Base-by-base conservation (phyloP, 2,329 filamentous ascomycete species). In the Clonostachys chloroleuca region DNA sequence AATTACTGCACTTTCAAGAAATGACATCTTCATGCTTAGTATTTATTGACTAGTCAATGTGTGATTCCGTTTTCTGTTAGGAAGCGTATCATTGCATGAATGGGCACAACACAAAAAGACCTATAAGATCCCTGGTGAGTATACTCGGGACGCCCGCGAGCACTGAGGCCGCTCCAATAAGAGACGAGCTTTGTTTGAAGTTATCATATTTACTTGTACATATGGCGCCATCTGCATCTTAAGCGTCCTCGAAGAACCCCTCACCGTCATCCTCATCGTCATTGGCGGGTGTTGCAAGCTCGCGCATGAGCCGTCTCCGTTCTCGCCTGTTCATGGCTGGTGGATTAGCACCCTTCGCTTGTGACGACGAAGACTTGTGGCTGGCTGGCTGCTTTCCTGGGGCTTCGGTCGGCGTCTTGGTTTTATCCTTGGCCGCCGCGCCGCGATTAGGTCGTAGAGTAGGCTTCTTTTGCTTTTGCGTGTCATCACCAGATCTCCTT, bases 221-320 rank as follows among this genome's bases (percentile, higher is more conserved):
- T 30, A 30, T 30, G 24, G 10, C 12, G 42, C n/a, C 13, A 30
- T 18, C 13, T 34, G 16, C 16, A 34, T 10, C 8, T 24, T 49
- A 20, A 50, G 6, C 46, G 40, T 33, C 62, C 60, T 83, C 78
- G 55, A 84, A 84, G 64, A 84, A 85, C 12, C 78, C 78, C 18
- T 75, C 78, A 14, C 76, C 77, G 47, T 74, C 70, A 18, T 71
- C 73, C 16, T 65, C 62, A 18, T 65, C 62, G n/a, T 59, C 52
- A n/a, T 54, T 54, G 34, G 45, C 54, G 30, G 59, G 45, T 47
- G 65, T 58, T 56, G 56, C 52, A 37, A 59, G 49, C 53, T 67
- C 58, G 43, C 60, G 64, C 61, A 66, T 65, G 41, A 61, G 55
- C 42, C 58, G 58, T 44, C 61, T 64, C 47, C 62, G 55, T 51